Percentiles rank a stretch among this genome's conserved stretches.
Evolutionary conservation across 441 rosid species (phyloP).

Genomic region (Gossypium lobatum): DNA sequence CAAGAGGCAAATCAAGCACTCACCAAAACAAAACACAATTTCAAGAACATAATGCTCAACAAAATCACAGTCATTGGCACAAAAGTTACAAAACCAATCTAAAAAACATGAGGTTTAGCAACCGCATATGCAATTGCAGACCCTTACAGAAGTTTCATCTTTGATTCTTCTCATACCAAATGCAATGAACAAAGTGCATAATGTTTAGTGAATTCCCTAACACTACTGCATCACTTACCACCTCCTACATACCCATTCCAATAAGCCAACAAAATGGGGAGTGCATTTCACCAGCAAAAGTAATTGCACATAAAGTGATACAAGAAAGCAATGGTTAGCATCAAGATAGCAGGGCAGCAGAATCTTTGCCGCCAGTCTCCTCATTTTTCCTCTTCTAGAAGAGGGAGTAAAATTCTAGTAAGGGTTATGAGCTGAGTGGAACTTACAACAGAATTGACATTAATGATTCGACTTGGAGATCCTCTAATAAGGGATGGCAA

Average conservation of each 20-base stretch:
- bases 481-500: conserved; percentile 92
- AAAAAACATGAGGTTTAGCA: background rate
- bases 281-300: background rate
- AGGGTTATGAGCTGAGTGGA: background rate
- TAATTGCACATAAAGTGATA: background rate
- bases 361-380: background rate
- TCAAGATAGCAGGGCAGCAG: background rate
- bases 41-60: background rate
- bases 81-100: background rate
- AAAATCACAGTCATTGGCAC: background rate
- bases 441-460: conserved; percentile 97
- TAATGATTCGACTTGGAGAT: conserved; percentile 87
- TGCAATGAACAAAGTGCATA: background rate
- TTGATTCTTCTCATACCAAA: background rate
- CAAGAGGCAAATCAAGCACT: background rate
- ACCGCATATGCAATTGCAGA: background rate
- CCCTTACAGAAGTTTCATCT: background rate
- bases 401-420: background rate
- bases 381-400: background rate
- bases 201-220: background rate
- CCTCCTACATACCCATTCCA: background rate
- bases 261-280: background rate
- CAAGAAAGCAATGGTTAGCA: conserved; percentile 6
- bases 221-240: background rate
- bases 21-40: background rate